Evolutionary conservation across 2,329 filamentous ascomycete genomes (phyloP).

Genomic region (Colletotrichum sp.): DNA sequence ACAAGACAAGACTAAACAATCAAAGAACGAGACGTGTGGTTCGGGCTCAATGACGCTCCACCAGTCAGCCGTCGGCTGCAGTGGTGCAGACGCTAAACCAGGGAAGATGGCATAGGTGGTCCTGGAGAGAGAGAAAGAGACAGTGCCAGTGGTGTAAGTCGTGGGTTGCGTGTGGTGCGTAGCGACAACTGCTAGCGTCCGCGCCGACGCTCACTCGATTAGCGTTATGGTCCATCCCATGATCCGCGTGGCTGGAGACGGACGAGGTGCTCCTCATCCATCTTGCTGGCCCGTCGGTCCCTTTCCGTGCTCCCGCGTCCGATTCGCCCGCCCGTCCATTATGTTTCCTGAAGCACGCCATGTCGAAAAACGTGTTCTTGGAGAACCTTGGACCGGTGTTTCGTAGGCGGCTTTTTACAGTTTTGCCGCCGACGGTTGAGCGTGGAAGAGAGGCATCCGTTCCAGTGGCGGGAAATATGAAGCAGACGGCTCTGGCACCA

Average conservation of each 20-base stretch:
- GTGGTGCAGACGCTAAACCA: constrained; percentile 6
- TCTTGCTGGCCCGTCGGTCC: not conserved
- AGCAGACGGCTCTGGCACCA: not conserved
- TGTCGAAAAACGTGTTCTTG: not conserved
- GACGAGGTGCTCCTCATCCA: not conserved
- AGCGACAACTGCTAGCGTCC: not conserved
- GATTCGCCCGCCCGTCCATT: not conserved
- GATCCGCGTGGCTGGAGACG: constrained; percentile 8
- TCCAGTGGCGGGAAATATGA: not conserved
- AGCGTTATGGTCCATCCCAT: not conserved
- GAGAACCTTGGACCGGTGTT: not conserved
- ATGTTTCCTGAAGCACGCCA: not conserved
- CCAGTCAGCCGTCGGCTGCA: constrained; percentile 9
- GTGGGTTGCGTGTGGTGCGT: not conserved
- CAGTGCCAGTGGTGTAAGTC: not conserved
- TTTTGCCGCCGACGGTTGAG: not conserved
- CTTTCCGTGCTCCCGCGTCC: constrained; percentile 6
- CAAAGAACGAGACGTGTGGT: not conserved
- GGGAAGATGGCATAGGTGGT: not conserved
- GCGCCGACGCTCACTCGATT: not conserved
- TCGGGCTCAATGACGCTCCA: constrained; percentile 9
- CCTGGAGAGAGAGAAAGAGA: not conserved
- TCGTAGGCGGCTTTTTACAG: not conserved
- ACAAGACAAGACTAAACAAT: constrained; percentile 3
- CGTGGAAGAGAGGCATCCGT: not conserved